Base-by-base conservation (phyloP, 148 eudicot species). In the Simmondsia chinensis region DNA sequence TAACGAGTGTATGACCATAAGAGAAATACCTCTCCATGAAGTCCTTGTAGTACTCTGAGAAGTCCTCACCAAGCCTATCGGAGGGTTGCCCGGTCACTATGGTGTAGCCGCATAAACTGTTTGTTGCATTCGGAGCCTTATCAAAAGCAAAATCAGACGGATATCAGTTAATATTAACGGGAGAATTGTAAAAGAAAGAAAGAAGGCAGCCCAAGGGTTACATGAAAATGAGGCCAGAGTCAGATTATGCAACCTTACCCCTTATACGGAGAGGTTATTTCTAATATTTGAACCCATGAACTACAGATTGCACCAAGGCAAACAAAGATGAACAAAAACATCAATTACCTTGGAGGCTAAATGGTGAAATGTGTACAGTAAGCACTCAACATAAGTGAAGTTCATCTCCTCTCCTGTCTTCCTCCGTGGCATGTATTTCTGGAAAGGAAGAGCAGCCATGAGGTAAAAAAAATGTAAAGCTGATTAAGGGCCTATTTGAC, bases 61-160 rank as follows among this genome's bases (percentile, higher is more conserved):
- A 87, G 60, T 87, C 96, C 70, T 87, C 96, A 25, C 96, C 94
- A 39, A 87, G 86, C 74, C 94, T 82, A 76, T 87, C 96, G 37
- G 96, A 87, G 19, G 96, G 96, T 60, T 87, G 96, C 41, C 96
- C 96, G 44, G 96, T 87, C 44, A 83, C 82, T 64, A 87, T 80
- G 59, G 82, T 87, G 76, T 79, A 87, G 39, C 88, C 96, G 52
- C 94, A 87, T 21, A 87, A 67, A 52, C 96, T 76, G 62, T 87
- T 87, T 27, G 94, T 76, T 31, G 96, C 86, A 68, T 82, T 87
- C 39, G 94, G 94, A 62, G 78, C 85, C 94, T 87, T n/a, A n/a
- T n/a, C n/a, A 60, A 38, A 50, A 27, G 57, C 28, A 28, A 12
- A 19, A 20, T 30, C 25, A 59, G 25, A 57, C 2, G 51, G 20